Evolutionary conservation across 257 asterid genomes (phyloP).

Genomic region (Petunia secreta): DNA sequence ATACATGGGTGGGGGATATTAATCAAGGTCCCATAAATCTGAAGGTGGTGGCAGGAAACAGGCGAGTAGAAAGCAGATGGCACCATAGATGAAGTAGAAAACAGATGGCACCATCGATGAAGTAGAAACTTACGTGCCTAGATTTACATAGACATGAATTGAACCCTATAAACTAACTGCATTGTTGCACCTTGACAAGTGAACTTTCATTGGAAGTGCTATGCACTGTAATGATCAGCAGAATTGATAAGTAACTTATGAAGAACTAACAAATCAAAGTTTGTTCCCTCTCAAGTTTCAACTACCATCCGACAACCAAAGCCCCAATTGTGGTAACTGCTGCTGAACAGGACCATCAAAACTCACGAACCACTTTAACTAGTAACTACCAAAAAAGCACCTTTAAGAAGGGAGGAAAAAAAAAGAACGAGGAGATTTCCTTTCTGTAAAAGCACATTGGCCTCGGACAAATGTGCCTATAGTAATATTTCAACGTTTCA

Average conservation of each 20-base stretch:
- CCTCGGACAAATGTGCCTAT: background rate
- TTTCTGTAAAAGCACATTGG: background rate
- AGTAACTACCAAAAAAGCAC: background rate
- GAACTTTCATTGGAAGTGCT: background rate
- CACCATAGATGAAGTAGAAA: background rate
- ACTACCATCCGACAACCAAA: background rate
- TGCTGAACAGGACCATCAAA: background rate
- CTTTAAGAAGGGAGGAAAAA: background rate
- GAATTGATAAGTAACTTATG: background rate
- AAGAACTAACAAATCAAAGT: constrained; percentile 11
- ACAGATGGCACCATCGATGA: background rate
- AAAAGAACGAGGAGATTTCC: background rate
- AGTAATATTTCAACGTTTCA: background rate
- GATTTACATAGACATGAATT: background rate
- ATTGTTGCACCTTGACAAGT: constrained; percentile 12
- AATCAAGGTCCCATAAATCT: background rate
- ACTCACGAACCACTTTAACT: background rate
- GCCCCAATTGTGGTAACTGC: background rate
- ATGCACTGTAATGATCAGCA: background rate
- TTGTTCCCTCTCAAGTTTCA: background rate
- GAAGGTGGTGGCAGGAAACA: background rate
- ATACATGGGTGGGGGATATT: background rate
- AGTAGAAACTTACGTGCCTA: background rate
- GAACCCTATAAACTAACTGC: constrained; percentile 3
- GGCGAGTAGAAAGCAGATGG: background rate